Conservation (phyloP, 768 basidiomycete species). For the Boletus rubroflammeus region DNA sequence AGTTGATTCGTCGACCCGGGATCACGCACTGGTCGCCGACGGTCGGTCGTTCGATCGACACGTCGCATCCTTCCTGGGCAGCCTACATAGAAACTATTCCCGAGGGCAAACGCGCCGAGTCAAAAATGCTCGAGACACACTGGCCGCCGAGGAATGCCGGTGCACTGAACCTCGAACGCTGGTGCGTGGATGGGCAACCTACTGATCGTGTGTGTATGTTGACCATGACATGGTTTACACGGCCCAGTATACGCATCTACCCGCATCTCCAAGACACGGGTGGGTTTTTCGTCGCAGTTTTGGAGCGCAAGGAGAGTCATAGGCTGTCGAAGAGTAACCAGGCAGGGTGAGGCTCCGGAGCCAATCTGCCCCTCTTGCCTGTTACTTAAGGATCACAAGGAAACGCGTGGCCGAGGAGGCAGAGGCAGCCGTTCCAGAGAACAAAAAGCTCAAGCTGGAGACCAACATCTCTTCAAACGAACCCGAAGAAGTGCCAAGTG, state of each 20-base stretch:
- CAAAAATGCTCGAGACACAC: slow-evolving; percentile 66
- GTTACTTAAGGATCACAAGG: slow-evolving; percentile 17
- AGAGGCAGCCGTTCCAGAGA: slow-evolving; percentile 37
- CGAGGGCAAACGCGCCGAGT: slow-evolving; percentile 45
- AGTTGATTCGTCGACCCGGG: slow-evolving; percentile 73
- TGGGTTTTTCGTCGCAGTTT: slow-evolving; percentile 94
- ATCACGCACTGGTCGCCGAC: slow-evolving; percentile 76
- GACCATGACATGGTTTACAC: background rate
- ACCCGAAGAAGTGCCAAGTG: background rate
- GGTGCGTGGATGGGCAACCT: slow-evolving; percentile 44
- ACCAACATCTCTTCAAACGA: slow-evolving; percentile 14
- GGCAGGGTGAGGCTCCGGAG: slow-evolving; percentile 8
- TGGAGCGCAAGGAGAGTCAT: slow-evolving; percentile 47
- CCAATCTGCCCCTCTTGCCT: background rate
- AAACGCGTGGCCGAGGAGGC: slow-evolving; percentile 51
- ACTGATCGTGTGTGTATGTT: background rate
- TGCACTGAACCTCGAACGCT: slow-evolving; percentile 61
- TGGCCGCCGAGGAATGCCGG: slow-evolving; percentile 76
- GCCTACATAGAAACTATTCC: slow-evolving; percentile 52
- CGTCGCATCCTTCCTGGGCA: slow-evolving; percentile 56
- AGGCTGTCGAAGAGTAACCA: slow-evolving; percentile 4
- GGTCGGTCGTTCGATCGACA: slow-evolving; percentile 48
- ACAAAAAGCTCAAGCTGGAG: slow-evolving; percentile 49
- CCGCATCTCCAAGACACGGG: slow-evolving; percentile 97
- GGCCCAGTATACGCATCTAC: slow-evolving; percentile 75